Evolutionary conservation across 192 early-diverging fungal genomes (phyloP).

Genomic region (Tieghemiomyces parasiticus): DNA sequence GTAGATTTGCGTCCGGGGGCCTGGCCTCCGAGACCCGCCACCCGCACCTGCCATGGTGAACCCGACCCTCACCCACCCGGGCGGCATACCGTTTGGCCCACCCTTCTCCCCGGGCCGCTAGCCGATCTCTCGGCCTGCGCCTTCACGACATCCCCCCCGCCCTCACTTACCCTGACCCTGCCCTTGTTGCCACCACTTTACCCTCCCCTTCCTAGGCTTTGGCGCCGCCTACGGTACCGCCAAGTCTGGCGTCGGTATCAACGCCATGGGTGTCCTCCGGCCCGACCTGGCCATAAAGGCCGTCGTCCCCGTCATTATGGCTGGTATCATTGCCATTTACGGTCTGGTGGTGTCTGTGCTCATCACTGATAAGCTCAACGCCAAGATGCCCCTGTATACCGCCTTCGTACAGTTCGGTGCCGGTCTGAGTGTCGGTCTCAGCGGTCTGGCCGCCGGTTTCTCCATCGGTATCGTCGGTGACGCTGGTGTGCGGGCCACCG

Average conservation of each 20-base stretch:
- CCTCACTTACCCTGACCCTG: no score
- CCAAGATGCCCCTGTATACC: slow-evolving; percentile 46
- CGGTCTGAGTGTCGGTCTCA: slow-evolving; percentile 65
- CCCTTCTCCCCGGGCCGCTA: no score
- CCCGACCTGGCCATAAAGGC: slow-evolving; percentile 81
- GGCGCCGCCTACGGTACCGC: slow-evolving; percentile 89
- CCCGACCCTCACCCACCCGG: no score
- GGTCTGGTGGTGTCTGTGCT: slow-evolving; percentile 94
- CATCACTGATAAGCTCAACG: slow-evolving; percentile 64
- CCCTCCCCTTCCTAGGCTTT: slow-evolving; percentile 38
- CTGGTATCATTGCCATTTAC: slow-evolving; percentile 98
- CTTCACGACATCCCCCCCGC: no score
- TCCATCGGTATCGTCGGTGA: slow-evolving; percentile 87
- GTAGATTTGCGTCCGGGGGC: not conserved
- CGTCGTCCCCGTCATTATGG: slow-evolving; percentile 92
- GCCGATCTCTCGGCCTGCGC: no score
- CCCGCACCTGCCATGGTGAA: no score
- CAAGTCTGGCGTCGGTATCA: slow-evolving; percentile 78
- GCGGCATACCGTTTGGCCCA: no score
- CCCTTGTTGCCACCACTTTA: not conserved
- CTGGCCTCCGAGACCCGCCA: no score
- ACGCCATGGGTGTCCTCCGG: slow-evolving; percentile 71
- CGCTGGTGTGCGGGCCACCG: slow-evolving; percentile 67
- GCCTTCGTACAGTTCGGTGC: slow-evolving; percentile 72
- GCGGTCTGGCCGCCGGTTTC: slow-evolving; percentile 79